These are phyloP conservation scores for Leishmania major DNA, from an alignment of 208 protist species.

Conservation along the genomic window DNA sequence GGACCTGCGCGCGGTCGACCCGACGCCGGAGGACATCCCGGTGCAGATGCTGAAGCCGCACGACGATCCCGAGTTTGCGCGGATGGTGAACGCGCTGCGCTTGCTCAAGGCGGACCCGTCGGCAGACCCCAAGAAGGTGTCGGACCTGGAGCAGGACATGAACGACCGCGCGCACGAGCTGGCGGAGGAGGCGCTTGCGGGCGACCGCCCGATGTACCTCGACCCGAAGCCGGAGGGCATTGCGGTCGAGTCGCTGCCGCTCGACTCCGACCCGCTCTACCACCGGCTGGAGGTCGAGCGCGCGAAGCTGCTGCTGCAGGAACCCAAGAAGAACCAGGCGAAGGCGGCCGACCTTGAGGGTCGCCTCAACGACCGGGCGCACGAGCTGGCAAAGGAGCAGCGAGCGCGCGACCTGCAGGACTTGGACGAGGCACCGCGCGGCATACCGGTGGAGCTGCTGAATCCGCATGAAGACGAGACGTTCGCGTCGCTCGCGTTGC, in stretches of 20 bases:
- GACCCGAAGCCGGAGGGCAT: constrained; percentile 67
- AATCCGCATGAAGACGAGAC: constrained; percentile 61
- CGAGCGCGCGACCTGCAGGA: constrained; percentile 51
- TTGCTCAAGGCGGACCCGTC: constrained; percentile 50
- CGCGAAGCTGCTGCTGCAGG: constrained; percentile 66
- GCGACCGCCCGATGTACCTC: constrained; percentile 56
- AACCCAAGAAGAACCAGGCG: constrained; percentile 53
- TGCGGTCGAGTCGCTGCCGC: constrained; percentile 45
- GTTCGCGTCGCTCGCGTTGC: constrained; percentile 48
- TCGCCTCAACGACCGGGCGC: constrained; percentile 72
- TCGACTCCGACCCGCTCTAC: constrained; percentile 65
- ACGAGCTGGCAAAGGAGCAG: constrained; percentile 75
- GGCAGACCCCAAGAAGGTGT: constrained; percentile 55
- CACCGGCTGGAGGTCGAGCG: constrained; percentile 78
- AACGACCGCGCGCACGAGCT: constrained; percentile 73
- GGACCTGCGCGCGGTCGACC: constrained; percentile 58
- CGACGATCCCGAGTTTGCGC: constrained; percentile 64
- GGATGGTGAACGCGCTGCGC: constrained; percentile 60
- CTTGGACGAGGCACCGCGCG: constrained; percentile 50
- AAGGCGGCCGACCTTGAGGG: constrained; percentile 73
- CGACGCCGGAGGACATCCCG: constrained; percentile 55
- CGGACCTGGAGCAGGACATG: constrained; percentile 72
- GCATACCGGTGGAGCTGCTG: constrained; percentile 65
- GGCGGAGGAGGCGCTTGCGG: constrained; percentile 46
- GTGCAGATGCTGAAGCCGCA: constrained; percentile 59